Percentiles rank a stretch among this genome's conserved stretches.
These are phyloP conservation scores for Aspergillus ostianus DNA, from an alignment of 495 filamentous ascomycete genomes.

Conservation along the genomic window DNA sequence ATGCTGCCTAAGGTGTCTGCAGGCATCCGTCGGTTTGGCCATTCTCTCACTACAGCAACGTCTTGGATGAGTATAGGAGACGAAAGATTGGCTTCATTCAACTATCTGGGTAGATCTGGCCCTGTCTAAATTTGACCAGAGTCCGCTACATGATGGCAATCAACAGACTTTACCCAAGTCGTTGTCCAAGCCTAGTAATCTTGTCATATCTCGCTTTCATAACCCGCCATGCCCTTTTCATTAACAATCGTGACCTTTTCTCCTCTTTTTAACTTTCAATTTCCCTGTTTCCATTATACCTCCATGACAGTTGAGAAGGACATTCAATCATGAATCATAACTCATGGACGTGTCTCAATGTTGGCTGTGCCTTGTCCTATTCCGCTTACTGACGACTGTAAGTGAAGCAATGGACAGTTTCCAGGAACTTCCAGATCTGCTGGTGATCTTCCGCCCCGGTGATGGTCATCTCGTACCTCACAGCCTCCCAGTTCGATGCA, in stretches of 20 bases:
- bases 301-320: neutral
- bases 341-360: neutral
- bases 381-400: constrained; percentile 19
- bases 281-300: neutral
- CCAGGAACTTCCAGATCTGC: constrained; percentile 36
- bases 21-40: neutral
- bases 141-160: neutral
- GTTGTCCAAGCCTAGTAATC: neutral
- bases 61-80: neutral
- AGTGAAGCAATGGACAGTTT: constrained; percentile 30
- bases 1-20: neutral
- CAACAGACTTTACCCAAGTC: neutral
- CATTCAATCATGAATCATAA: neutral
- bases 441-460: constrained; percentile 27
- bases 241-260: neutral
- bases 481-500: constrained; percentile 26
- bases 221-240: neutral
- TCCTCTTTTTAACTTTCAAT: neutral
- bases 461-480: constrained; percentile 25
- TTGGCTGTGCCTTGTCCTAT: neutral
- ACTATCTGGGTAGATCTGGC: neutral
- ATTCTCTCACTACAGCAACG: neutral
- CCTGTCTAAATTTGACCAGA: neutral
- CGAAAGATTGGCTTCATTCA: neutral
- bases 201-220: neutral